Evolutionary conservation across 371 early-diverging fungal genomes (phyloP).

Genomic region (Batrachochytrium dendrobatidis): DNA sequence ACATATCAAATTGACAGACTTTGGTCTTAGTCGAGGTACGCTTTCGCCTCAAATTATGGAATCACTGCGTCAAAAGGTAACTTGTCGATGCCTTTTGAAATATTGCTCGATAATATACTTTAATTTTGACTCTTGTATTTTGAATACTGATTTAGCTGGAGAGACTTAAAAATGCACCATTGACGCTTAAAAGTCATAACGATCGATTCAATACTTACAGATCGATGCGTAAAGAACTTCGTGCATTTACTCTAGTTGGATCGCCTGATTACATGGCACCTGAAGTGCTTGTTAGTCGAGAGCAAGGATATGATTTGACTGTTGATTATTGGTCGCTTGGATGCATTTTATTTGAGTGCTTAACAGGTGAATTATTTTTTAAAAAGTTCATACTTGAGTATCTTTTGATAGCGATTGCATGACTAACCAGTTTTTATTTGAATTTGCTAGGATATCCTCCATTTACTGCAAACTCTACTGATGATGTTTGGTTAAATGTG

Average conservation of each 20-base stretch:
- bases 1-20: slow-evolving; percentile 82
- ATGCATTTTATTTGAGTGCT: slow-evolving; percentile 82
- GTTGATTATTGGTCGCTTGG: slow-evolving; percentile 90
- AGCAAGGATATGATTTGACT: slow-evolving; percentile 59
- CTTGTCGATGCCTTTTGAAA: not conserved
- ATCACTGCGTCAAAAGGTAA: slow-evolving; percentile 45
- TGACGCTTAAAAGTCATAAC: slow-evolving; percentile 33
- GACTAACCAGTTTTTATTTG: not conserved
- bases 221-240: slow-evolving; percentile 23
- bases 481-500: slow-evolving; percentile 79
- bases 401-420: not conserved
- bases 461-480: slow-evolving; percentile 64
- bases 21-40: slow-evolving; percentile 79
- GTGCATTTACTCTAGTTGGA: slow-evolving; percentile 65
- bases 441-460: slow-evolving; percentile 56
- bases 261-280: slow-evolving; percentile 80
- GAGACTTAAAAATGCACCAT: slow-evolving; percentile 42
- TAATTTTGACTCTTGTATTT: not conserved
- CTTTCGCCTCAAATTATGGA: slow-evolving; percentile 54
- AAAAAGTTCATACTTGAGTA: not conserved
- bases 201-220: slow-evolving; percentile 49
- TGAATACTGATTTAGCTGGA: slow-evolving; percentile 37
- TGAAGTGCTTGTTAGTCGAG: slow-evolving; percentile 52
- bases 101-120: not conserved
- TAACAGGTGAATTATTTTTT: slow-evolving; percentile 48